phyloP scores from a whole-genome alignment of 2,329 filamentous ascomycete genomes.

The Colletotrichum musae region DNA sequence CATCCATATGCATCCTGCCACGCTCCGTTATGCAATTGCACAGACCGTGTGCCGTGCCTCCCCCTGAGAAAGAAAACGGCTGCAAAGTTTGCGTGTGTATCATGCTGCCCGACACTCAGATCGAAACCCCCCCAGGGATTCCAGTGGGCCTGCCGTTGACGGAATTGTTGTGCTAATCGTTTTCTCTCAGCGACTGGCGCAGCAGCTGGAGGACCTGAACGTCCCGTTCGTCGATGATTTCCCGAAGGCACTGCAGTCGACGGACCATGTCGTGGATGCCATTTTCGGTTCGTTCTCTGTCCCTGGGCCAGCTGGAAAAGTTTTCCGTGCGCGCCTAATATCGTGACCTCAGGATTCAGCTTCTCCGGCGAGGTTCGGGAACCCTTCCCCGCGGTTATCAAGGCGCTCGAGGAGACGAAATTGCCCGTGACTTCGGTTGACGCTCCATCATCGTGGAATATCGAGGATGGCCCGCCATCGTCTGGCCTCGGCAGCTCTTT shows the following conservation, averaged over 20 bases:
- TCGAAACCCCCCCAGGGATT: not conserved
- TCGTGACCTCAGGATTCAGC: slow-evolving; percentile 77
- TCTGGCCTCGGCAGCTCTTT: slow-evolving; percentile 85
- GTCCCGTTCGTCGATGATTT: slow-evolving; percentile 92
- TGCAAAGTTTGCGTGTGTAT: slow-evolving; percentile 18
- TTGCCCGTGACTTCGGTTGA: slow-evolving; percentile 91
- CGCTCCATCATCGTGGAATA: slow-evolving; percentile 94
- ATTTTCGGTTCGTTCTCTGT: slow-evolving; percentile 80
- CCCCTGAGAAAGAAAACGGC: slow-evolving; percentile 32
- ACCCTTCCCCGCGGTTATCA: slow-evolving; percentile 88
- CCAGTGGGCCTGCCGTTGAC: slow-evolving; percentile 6
- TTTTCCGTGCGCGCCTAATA: slow-evolving; percentile 33
- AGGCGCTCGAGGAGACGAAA: slow-evolving; percentile 78
- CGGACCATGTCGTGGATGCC: slow-evolving; percentile 90
- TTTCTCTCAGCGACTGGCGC: slow-evolving; percentile 77
- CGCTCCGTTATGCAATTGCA: slow-evolving; percentile 32
- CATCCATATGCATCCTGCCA: not conserved
- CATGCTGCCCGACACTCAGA: slow-evolving; percentile 10
- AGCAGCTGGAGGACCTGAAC: slow-evolving; percentile 86
- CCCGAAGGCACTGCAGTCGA: slow-evolving; percentile 71
- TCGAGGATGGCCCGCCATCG: slow-evolving; percentile 85
- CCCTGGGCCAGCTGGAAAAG: slow-evolving; percentile 6
- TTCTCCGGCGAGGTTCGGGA: slow-evolving; percentile 95
- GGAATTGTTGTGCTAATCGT: slow-evolving; percentile 47
- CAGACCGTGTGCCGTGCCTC: slow-evolving; percentile 14